These are phyloP conservation scores for Cocos nucifera DNA, from an alignment of 176 grass and related monocot species.

Conservation along the genomic window DNA sequence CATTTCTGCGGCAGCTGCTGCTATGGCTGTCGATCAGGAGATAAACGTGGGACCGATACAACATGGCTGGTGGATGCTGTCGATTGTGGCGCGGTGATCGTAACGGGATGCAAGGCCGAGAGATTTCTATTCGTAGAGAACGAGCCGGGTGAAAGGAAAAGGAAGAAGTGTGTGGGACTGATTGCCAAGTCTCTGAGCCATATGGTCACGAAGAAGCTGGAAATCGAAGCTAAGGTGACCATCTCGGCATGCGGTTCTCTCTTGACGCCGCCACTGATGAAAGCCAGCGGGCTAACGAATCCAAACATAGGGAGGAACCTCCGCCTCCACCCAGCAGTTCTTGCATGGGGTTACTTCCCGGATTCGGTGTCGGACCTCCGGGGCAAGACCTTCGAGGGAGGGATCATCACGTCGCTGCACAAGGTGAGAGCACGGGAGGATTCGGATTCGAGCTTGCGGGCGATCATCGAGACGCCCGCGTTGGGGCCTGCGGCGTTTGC, in stretches of 20 bases:
- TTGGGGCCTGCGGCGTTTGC: slow-evolving; percentile 33
- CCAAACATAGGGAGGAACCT: slow-evolving; percentile 82
- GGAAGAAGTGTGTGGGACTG: slow-evolving; percentile 51
- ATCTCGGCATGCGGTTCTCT: slow-evolving; percentile 59
- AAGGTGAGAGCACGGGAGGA: slow-evolving; percentile 35
- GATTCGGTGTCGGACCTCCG: slow-evolving; percentile 38
- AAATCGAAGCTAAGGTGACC: slow-evolving; percentile 57
- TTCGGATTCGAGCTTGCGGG: slow-evolving; percentile 9
- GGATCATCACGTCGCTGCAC: slow-evolving; percentile 91
- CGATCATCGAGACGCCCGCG: slow-evolving; percentile 58
- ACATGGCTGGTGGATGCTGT: slow-evolving; percentile 92
- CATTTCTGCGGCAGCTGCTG: slow-evolving; percentile 75
- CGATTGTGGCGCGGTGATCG: slow-evolving; percentile 44
- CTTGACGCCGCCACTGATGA: slow-evolving; percentile 63
- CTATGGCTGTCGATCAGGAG: slow-evolving; percentile 63
- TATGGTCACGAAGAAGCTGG: slow-evolving; percentile 33
- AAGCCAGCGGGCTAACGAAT: slow-evolving; percentile 54
- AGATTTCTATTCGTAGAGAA: slow-evolving; percentile 41
- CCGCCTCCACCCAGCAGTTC: slow-evolving; percentile 53
- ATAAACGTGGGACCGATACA: slow-evolving; percentile 73
- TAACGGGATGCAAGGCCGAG: slow-evolving; percentile 68
- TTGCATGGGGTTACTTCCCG: slow-evolving; percentile 91
- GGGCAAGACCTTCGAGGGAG: slow-evolving; percentile 67
- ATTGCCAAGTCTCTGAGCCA: slow-evolving; percentile 39
- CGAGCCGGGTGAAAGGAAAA: background rate